Conservation (phyloP, 2,329 filamentous ascomycete genomes). For the Xylariaceae sp. region DNA sequence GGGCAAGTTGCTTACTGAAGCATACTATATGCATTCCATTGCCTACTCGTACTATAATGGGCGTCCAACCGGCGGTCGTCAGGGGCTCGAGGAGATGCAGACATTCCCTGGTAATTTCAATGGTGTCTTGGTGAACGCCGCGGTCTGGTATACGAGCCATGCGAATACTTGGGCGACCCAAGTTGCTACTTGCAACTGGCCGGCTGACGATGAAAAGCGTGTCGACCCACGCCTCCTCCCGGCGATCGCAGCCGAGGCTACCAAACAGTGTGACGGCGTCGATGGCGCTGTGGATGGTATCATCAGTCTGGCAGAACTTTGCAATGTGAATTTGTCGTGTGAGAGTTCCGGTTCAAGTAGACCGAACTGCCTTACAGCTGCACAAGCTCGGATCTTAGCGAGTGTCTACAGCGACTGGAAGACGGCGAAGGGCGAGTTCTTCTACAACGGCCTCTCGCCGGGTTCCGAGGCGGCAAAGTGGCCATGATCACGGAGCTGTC, state of each 20-base stretch:
- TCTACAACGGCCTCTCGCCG: slow-evolving; percentile 41
- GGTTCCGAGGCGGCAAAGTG: slow-evolving; percentile 44
- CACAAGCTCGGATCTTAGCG: slow-evolving; percentile 36
- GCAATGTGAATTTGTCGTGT: slow-evolving; percentile 42
- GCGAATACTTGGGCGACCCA: slow-evolving; percentile 40
- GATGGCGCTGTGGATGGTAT: slow-evolving; percentile 48
- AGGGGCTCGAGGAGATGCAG: slow-evolving; percentile 50
- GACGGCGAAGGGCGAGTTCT: slow-evolving; percentile 31
- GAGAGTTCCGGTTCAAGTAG: slow-evolving; percentile 23
- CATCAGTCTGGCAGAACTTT: slow-evolving; percentile 41
- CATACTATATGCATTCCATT: slow-evolving; percentile 41
- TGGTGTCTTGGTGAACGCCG: slow-evolving; percentile 46
- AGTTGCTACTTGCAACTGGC: slow-evolving; percentile 44
- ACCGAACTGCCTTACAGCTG: slow-evolving; percentile 37
- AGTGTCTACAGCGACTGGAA: slow-evolving; percentile 31
- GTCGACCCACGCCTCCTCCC: slow-evolving; percentile 44
- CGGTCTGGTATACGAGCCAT: slow-evolving; percentile 47
- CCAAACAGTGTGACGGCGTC: slow-evolving; percentile 45
- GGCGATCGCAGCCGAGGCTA: slow-evolving; percentile 34
- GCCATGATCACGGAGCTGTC: slow-evolving; percentile 41
- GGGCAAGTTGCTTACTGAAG: slow-evolving; percentile 42
- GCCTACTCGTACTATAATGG: slow-evolving; percentile 50
- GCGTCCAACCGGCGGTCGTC: slow-evolving; percentile 53
- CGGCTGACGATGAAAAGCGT: slow-evolving; percentile 39
- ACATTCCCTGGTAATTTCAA: slow-evolving; percentile 51